A percentile compares a stretch with the other conserved stretches of the same genome.
Conservation (phyloP, 768 basidiomycete species). For the Kwoniella dendrophila region DNA sequence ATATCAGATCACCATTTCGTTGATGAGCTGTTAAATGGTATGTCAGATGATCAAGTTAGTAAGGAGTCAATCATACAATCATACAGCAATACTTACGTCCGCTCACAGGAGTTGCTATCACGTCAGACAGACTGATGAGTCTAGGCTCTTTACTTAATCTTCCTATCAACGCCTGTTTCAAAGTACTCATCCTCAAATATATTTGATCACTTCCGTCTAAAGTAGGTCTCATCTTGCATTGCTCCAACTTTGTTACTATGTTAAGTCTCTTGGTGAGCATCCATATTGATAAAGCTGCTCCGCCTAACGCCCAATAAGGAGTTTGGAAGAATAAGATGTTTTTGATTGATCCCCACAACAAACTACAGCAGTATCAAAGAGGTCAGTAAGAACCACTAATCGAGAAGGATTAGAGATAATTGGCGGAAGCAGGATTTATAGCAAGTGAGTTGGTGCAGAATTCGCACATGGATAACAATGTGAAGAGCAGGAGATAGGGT, state of each 20-base stretch:
- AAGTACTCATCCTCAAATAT: slow-evolving; percentile 22
- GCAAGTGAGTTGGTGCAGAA: no score
- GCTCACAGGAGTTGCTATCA: slow-evolving; percentile 7
- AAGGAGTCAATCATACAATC: no score
- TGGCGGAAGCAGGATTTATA: no score
- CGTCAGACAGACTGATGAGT: slow-evolving; percentile 9
- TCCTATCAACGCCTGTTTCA: slow-evolving; percentile 3
- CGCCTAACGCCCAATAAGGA: slow-evolving; percentile 11
- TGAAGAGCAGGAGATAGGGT: background rate
- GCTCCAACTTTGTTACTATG: slow-evolving; percentile 17
- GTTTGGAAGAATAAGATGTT: slow-evolving; percentile 7
- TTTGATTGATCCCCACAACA: slow-evolving; percentile 19
- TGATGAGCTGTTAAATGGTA: background rate
- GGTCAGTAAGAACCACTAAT: background rate
- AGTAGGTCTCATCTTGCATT: slow-evolving; percentile 3
- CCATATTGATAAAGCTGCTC: slow-evolving; percentile 5
- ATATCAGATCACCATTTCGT: background rate
- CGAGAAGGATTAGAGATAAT: background rate
- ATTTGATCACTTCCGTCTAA: background rate
- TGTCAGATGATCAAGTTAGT: background rate
- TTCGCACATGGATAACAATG: no score
- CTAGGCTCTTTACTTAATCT: slow-evolving; percentile 12
- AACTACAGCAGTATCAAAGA: background rate
- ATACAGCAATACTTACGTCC: slow-evolving; percentile 13
- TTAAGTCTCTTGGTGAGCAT: slow-evolving; percentile 2